Percentiles rank a stretch among this genome's conserved stretches.
Evolutionary conservation across 2,329 filamentous ascomycete genomes (phyloP).

Genomic region (Apiospora rasikravindrae): DNA sequence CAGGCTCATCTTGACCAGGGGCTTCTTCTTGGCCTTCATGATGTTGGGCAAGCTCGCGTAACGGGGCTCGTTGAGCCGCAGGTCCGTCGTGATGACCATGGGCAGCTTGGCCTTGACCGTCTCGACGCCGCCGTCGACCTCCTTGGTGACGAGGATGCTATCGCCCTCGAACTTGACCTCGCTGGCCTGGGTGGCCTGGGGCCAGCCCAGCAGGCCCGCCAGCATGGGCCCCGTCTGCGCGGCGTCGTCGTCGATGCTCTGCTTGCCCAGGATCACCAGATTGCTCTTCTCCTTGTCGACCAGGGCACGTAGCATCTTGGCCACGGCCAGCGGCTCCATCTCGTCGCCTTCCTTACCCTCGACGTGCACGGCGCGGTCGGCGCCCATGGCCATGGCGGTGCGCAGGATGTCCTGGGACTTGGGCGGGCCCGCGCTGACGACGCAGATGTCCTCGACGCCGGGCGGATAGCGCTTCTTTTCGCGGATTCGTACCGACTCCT

Average conservation of each 20-base stretch:
- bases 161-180: conserved; percentile 79
- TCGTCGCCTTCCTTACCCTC: conserved; percentile 77
- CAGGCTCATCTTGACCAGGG: conserved; percentile 88
- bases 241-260: conserved; percentile 96
- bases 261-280: conserved; percentile 92
- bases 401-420: conserved; percentile 89
- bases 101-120: conserved; percentile 85
- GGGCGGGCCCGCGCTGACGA: conserved; percentile 83
- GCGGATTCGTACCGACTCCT: conserved; percentile 93
- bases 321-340: conserved; percentile 88
- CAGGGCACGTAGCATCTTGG: conserved; percentile 83
- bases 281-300: conserved; percentile 87
- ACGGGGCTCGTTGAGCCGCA: conserved; percentile 91
- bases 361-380: conserved; percentile 88
- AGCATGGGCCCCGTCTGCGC: conserved; percentile 98
- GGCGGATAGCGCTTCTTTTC: conserved; percentile 77
- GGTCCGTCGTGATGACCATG: conserved; percentile 92
- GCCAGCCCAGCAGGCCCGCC: conserved; percentile 87
- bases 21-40: conserved; percentile 99
- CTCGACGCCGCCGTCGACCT: conserved; percentile 95
- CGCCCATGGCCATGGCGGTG: conserved; percentile 98
- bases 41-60: conserved; percentile 97
- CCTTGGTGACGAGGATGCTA: conserved; percentile 77
- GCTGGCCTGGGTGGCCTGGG: conserved; percentile 92
- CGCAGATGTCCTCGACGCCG: conserved; percentile 89